Evolutionary conservation across 768 basidiomycete genomes (phyloP).

Genomic region (Cystofilobasidium capitatum): DNA sequence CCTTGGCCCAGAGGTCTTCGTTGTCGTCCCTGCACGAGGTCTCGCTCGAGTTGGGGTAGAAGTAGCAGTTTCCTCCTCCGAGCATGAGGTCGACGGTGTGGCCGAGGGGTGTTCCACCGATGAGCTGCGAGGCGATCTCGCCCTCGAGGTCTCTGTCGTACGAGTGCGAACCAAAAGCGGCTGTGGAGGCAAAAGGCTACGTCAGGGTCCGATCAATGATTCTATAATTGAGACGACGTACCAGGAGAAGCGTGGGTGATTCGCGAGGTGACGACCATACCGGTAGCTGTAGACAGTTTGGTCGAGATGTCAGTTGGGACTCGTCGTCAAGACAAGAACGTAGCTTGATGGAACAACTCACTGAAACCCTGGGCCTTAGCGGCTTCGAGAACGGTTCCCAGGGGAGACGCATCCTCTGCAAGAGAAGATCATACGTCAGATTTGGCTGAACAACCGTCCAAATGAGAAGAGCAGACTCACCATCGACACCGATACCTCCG

Average conservation of each 20-base stretch:
- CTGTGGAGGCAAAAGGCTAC: slow-evolving; percentile 28
- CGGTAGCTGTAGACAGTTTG: no score
- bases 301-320: no score
- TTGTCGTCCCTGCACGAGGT: slow-evolving; percentile 31
- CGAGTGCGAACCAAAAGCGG: slow-evolving; percentile 32
- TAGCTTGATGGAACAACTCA: background rate
- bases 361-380: slow-evolving; percentile 31
- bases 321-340: background rate
- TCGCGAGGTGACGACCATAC: slow-evolving; percentile 23
- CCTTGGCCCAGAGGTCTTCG: slow-evolving; percentile 28
- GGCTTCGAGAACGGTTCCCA: slow-evolving; percentile 35
- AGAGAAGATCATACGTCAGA: background rate
- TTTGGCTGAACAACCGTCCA: background rate
- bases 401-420: background rate
- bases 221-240: no score
- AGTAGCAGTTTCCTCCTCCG: slow-evolving; percentile 29
- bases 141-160: slow-evolving; percentile 30
- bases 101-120: slow-evolving; percentile 22
- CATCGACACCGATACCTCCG: slow-evolving; percentile 23
- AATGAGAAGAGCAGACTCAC: background rate
- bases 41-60: slow-evolving; percentile 19
- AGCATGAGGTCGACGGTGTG: slow-evolving; percentile 33
- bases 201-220: no score
- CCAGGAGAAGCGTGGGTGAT: slow-evolving; percentile 12
- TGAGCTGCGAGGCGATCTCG: slow-evolving; percentile 30